These are phyloP conservation scores for Malus fusca DNA, from an alignment of 306 rosid genomes.

Conservation along the genomic window DNA sequence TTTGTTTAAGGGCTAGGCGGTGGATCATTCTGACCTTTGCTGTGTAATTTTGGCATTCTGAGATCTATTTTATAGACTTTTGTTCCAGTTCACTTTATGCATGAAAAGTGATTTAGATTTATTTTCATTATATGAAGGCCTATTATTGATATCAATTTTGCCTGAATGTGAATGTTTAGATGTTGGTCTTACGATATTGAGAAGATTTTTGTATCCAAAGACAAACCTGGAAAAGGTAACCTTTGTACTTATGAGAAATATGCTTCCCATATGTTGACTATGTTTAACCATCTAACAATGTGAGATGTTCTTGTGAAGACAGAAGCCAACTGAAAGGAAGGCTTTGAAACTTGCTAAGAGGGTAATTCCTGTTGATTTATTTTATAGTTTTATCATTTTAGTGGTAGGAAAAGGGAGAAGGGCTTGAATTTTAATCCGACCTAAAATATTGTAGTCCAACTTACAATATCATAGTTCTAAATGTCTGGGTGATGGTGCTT, in stretches of 20 bases:
- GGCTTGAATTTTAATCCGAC: not conserved
- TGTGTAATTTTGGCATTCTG: not conserved
- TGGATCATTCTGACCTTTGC: not conserved
- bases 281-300: conserved; percentile 31
- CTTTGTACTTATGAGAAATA: conserved; percentile 20
- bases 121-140: not conserved
- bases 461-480: not conserved
- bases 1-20: not conserved
- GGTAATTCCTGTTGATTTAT: conserved; percentile 34
- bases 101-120: not conserved
- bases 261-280: conserved; percentile 16
- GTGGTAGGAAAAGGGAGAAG: not conserved
- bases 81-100: not conserved
- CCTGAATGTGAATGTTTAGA: conserved; percentile 41
- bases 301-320: conserved; percentile 57
- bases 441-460: not conserved
- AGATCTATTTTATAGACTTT: not conserved
- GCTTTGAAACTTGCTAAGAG: conserved; percentile 85
- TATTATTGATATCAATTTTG: conserved; percentile 12
- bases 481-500: too few species aligned
- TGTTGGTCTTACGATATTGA: conserved; percentile 79
- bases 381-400: not conserved
- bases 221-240: conserved; percentile 58
- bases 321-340: conserved; percentile 61
- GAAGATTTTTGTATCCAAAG: conserved; percentile 81